Base-by-base conservation (phyloP, 495 filamentous ascomycete species). In the Hypoxylon rickii region DNA sequence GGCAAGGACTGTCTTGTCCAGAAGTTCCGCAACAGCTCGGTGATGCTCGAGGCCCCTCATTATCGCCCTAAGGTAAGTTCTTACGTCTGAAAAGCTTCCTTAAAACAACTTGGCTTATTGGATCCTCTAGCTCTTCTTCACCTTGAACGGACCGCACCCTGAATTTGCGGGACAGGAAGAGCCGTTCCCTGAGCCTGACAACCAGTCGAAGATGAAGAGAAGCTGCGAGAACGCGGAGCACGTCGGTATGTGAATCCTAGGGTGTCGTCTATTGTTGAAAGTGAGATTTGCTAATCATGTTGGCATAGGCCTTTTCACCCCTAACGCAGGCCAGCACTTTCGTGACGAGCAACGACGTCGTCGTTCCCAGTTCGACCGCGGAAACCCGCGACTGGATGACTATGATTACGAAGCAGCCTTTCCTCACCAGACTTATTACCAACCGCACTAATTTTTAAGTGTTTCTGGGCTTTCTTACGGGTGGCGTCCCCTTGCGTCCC, bases 1-100 rank as follows among this genome's bases (percentile, higher is more conserved):
- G 94, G 93, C 32, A 85, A 86, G 55, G 93, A 96, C 66, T 90
- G 89, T 46, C 79, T 97, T 5, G 82, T 96, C 24, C 86, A 94
- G 64, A 96, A 97, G 61, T 97, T 98, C 71, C 87, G 93, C 16
- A 98, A 98, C 72, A 96, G 90, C 45, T 89, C 89, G 3, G 91
- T 98, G 11, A 97, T 97, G 89, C 74, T 91, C 8, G 90, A 97
- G 71, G 79, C 85, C 34, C 76, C 83, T 3, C 84, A 85, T 16
- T 93, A 88, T 65, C 87, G 92, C 7, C 93, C 93, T 2, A 95
- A 94, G 79, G 89, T 92, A 70, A 59, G 65, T 56, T 33, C 7
- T 22, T 31, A 16, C 12, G 12, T 24, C 4, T 6, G 42, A n/a
- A 3, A 17, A 15, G 18, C 38, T 8, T 22, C n/a, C 46, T 29